phyloP scores from a whole-genome alignment of 176 grass and related monocot species.

The Musa acuminata region DNA sequence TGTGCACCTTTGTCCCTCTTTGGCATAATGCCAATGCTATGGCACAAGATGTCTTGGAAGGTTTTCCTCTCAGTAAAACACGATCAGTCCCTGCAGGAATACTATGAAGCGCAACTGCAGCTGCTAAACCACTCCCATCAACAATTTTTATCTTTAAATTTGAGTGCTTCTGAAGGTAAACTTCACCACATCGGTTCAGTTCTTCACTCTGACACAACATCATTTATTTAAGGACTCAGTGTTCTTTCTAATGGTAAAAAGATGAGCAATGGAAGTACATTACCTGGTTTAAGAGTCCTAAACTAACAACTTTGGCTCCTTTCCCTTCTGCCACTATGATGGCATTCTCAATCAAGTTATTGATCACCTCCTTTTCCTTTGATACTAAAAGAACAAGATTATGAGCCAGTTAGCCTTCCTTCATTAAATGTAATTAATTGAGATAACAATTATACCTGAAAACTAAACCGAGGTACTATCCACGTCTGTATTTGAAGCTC shows the following conservation, averaged over 20 bases:
- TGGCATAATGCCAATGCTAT: constrained; percentile 50
- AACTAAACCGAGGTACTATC: constrained; percentile 77
- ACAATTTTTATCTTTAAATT: constrained; percentile 55
- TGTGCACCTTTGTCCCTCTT: constrained; percentile 63
- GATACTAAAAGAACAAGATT: no score
- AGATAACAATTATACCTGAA: constrained; percentile 37
- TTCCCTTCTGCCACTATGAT: no score
- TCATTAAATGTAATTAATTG: no score
- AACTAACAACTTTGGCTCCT: no score
- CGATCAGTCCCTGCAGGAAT: constrained; percentile 42
- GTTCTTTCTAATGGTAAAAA: no score
- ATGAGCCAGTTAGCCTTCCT: no score
- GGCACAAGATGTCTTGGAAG: constrained; percentile 47
- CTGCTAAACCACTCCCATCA: constrained; percentile 56
- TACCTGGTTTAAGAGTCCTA: no score
- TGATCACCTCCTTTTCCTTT: no score
- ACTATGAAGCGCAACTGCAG: constrained; percentile 46
- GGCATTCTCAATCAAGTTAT: no score
- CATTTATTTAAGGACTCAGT: no score
- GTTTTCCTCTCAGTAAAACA: constrained; percentile 48
- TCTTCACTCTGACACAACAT: constrained; percentile 1
- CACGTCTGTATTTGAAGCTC: constrained; percentile 75
- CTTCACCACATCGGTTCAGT: constrained; percentile 48
- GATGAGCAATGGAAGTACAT: no score
- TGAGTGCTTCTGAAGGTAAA: constrained; percentile 64